Conservation (phyloP, 108 stramenopile species). For the Fragilaria radians region DNA sequence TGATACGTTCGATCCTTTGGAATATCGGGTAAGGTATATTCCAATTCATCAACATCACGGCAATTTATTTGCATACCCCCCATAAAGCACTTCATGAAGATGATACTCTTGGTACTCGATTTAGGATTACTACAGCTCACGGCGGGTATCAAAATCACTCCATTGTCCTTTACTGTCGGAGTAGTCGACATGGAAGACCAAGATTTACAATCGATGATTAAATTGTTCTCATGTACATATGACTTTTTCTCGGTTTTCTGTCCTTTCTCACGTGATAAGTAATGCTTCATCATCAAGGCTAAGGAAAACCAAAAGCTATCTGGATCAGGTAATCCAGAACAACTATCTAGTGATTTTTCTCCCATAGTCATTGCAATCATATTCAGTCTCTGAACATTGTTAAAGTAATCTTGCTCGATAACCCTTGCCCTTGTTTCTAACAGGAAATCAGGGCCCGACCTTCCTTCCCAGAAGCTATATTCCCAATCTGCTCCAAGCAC, state of each 20-base stretch:
- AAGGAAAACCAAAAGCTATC: slow-evolving; percentile 36
- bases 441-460: slow-evolving; percentile 24
- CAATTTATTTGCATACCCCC: slow-evolving; percentile 36
- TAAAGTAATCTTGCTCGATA: slow-evolving; percentile 24
- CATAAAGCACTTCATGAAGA: slow-evolving; percentile 22
- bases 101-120: slow-evolving; percentile 21
- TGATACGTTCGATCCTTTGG: slow-evolving; percentile 15
- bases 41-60: slow-evolving; percentile 22
- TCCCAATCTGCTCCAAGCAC: slow-evolving; percentile 25
- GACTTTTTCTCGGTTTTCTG: too few species aligned
- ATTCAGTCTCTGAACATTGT: slow-evolving; percentile 24
- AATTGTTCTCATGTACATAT: too few species aligned
- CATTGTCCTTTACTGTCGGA: slow-evolving; percentile 12
- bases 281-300: slow-evolving; percentile 30
- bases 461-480: slow-evolving; percentile 26
- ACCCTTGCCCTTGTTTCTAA: slow-evolving; percentile 25
- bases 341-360: slow-evolving; percentile 25
- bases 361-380: slow-evolving; percentile 34
- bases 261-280: slow-evolving; percentile 13
- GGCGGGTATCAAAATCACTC: slow-evolving; percentile 18
- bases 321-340: slow-evolving; percentile 22
- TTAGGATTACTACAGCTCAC: slow-evolving; percentile 16
- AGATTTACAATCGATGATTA: slow-evolving; percentile 18
- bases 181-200: slow-evolving; percentile 10
- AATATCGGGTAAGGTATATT: slow-evolving; percentile 26